Base-by-base conservation (phyloP, 371 early-diverging fungal genomes). In the Mucor plumbeus region DNA sequence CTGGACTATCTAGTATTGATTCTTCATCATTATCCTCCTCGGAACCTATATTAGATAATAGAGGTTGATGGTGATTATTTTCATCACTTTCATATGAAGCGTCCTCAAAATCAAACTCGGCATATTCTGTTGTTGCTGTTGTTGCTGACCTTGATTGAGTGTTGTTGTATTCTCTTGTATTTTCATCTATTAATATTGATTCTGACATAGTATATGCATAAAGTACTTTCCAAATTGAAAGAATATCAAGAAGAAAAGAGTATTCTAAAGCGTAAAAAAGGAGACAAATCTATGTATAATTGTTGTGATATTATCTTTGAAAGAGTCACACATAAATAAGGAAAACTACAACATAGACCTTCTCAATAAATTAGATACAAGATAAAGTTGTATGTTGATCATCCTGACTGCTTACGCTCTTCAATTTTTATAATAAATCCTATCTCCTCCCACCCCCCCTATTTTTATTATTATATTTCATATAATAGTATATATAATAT, bases 41-140 rank as follows among this genome's bases (percentile, higher is more conserved):
- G 26, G 26, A 33, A 6, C 72, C 64, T n/a, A 59, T 36, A 11
- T 70, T 61, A 8, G 53, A 44, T 57, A 65, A 40, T 36, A 71
- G 59, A 39, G 63, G 65, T 5, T 48, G 63, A 31, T 65, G 43
- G 40, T 26, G 62, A 34, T 70, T 59, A 11, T 72, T 69, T 41
- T 82, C 83, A 36, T 80, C 78, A 19, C 47, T 47, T 47, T 47
- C 47, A 41, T 36, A 62, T 34, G 69, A 57, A 13, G 77, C 70
- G 38, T 82, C 83, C 39, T 80, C 78, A 36, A 76, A 63, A 41
- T 82, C 83, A 47, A 82, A 69, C 41, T 76, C 69, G 21, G 75
- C 68, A 66, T 82, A 82, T 17, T 77, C 72, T 13, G 59, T 64
- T n/a, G 61, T 65, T 34, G 50, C 3, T 26, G 26, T 26, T 26